Base-by-base conservation (phyloP, 2,329 filamentous ascomycete species). In the Diaporthe sp. region DNA sequence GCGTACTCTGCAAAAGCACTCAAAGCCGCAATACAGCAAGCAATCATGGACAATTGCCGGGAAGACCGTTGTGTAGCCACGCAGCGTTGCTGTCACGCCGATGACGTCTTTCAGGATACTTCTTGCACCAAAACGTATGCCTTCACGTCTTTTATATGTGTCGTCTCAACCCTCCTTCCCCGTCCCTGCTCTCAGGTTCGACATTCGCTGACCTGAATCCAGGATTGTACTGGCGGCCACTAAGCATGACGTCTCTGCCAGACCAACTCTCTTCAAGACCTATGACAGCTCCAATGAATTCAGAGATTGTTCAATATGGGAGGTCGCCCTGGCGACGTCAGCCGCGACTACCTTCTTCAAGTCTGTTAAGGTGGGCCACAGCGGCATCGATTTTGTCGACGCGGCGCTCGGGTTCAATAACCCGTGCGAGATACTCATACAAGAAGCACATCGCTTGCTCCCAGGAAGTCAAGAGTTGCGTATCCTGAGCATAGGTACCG, bases 381-480 rank as follows among this genome's bases (percentile, higher is more conserved):
- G 81, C 20, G 74, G 71, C 6, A 74, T 81, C 3, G 79, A 81
- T 25, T 83, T 81, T 44, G 77, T 83, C 34, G 82, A 83, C 60
- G 81, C 80, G 3, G 82, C 77, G 0, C 79, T 83, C 31, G 81
- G 81, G 3, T 83, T 80, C 47, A 84, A 83, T 72, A 84, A 84
- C 60, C 82, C 82, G 28, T 80, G 79, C 61, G 78, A 81, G 31
- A 76, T 81, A 3, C 76, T 84, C 15, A 79, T 83, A 13, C 71
- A 78, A 2, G 82, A 82, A 61, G 82, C 82, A 12, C 53, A 75
- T 58, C 60, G 53, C 4, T 76, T 79, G 60, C 83, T 80, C 57
- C 81, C 80, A 4, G 34, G 57, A 2, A 28, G 22, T 10, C 15
- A 61, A 20, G 49, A 73, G 51, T 37, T 77, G 42, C 78, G 71